Evolutionary conservation across 768 basidiomycete species (phyloP), one percentile per base, ranked within the genome.

Genomic region (Filobasidium floriforme): DNA sequence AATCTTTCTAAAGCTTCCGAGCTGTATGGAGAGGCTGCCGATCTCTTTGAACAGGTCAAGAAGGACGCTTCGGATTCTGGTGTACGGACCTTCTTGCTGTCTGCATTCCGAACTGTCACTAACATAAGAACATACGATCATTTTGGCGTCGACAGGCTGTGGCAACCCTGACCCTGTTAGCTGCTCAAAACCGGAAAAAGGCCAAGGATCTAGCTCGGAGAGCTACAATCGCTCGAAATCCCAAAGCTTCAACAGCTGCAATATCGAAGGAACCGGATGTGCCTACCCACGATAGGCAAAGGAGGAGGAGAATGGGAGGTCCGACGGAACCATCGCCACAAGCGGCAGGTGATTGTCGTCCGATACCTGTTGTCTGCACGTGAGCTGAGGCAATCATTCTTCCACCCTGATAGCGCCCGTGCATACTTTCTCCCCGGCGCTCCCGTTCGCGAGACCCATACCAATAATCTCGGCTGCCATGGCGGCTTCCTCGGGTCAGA

Each of bases 21-120:
- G 85, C 66, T 90, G 86, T 76, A 91, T 91, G 22, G 92, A 78
- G 76, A 93, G 91, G 73, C 88, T 84, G 0, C 87, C 88, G 69
- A 89, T 82, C 70, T 90, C 85, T 76, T 91, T 89, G 51, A 90
- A 87, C 0, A 62, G 49, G 29, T 29, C 19, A 24, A n/a, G 41
- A 61, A 49, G 41, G 26, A 59, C 24, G 63, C 57, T 18, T 28
- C 44, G 41, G 63, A 64, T 22, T 28, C 44, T 19, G 62, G 59
- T 1, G 60, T 46, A n/a, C 10, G 59, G 18, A 11, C 4, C 24
- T 24, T 18, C 43, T n/a, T n/a, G 15, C 15, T 11, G 15, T 11
- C 1, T 54, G 14, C 44, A 15, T 18, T 51, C 29, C 19, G 10
- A 15, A n/a, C 32, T 9, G 32, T 37, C 4, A 37, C 32, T 37